Percentiles rank a stretch among this genome's conserved stretches.
These are phyloP conservation scores for Xylaria digitata DNA, from an alignment of 2,329 filamentous ascomycete species.

Conservation along the genomic window DNA sequence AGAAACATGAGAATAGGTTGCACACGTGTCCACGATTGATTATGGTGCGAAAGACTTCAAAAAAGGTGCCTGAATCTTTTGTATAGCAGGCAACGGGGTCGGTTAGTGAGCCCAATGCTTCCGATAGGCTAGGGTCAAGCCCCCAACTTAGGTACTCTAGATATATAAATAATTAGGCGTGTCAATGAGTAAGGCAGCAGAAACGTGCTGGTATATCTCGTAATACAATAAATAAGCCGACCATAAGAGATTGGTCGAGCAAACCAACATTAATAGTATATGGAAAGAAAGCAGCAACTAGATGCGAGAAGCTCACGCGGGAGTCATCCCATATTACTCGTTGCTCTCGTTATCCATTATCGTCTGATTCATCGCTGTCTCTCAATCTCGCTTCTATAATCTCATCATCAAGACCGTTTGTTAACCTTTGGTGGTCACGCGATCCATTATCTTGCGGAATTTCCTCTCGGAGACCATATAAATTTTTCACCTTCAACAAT, in stretches of 20 bases:
- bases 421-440: neutral
- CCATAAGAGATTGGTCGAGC: neutral
- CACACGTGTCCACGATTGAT: neutral
- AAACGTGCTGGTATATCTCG: too few relatives aligned
- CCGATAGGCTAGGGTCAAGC: neutral
- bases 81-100: neutral
- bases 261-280: neutral
- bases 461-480: neutral
- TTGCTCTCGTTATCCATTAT: neutral
- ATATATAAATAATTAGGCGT: neutral
- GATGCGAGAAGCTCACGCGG: neutral
- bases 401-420: neutral
- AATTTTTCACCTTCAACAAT: neutral
- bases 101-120: neutral
- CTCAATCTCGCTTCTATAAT: slow-evolving; percentile 2
- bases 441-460: neutral
- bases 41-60: neutral
- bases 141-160: too few relatives aligned
- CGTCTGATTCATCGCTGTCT: neutral
- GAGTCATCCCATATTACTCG: neutral
- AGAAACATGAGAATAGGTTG: too few relatives aligned
- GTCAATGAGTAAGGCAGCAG: neutral
- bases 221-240: neutral
- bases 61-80: neutral
- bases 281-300: neutral